Base-by-base conservation (phyloP, 2,329 filamentous ascomycete species). In the Epichloe elymi region DNA sequence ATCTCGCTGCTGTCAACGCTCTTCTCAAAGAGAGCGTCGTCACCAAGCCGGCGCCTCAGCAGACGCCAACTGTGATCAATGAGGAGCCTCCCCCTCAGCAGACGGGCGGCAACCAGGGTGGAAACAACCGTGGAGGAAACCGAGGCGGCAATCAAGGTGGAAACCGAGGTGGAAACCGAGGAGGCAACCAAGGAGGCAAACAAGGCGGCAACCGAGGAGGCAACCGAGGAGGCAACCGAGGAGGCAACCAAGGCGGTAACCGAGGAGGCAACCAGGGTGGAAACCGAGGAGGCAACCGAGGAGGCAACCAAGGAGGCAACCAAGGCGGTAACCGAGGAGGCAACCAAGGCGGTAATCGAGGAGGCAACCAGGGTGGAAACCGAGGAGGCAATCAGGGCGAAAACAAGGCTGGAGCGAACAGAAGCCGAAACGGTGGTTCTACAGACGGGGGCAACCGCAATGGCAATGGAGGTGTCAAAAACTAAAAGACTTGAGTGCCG, bases 1-100 rank as follows among this genome's bases (percentile, higher is more conserved):
- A 66, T 53, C 52, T 54, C 4, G 70, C 68, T 3, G 68, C 67
- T 15, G 71, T 70, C 49, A 65, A 68, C 56, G 63, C 64, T 55
- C 61, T 70, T 46, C 58, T 69, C 4, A 59, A 59, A 14, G 58
- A 61, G 33, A 62, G 61, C 3, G 26, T 61, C 12, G 57, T 59
- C 7, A 65, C 60, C 43, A 57, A 56, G 3, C 55, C 57, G 0
- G 66, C 65, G 49, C 59, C 70, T 17, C 56, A 58, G 2, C 55
- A 68, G 56, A 71, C 70, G 2, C 63, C 63, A 0, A 53, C 52
- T 11, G 58, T 64, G 26, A 53, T 26, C 51, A 37, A 37, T 38
- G 17, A 20, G 15, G 15, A 36, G 8, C 8, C 8, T 17, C 19
- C 41, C 41, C 41, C 20, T 30, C 19, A 14, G 23, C 41, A 11